A percentile compares a stretch with the other conserved stretches of the same genome.
Conservation (phyloP, 352 stramenopile genomes). For the Pythium brassicae region DNA sequence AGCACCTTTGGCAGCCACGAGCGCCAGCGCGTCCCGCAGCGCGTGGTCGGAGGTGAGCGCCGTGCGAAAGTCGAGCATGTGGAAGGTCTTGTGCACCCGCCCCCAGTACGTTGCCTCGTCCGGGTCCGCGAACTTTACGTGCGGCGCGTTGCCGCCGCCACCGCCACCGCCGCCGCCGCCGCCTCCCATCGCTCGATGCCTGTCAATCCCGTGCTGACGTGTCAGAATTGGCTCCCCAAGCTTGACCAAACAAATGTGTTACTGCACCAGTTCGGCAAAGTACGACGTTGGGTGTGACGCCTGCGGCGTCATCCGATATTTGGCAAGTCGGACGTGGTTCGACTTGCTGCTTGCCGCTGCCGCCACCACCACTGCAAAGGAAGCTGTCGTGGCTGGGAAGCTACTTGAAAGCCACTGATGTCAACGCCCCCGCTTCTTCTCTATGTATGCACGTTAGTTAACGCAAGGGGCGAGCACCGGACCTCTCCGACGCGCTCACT, state of each 20-base stretch:
- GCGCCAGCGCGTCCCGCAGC: slow-evolving; percentile 36
- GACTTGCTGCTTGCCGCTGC: too few species aligned
- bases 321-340: too few species aligned
- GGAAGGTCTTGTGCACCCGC: slow-evolving; percentile 76
- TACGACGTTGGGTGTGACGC: too few species aligned
- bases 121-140: slow-evolving; percentile 66
- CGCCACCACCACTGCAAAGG: too few species aligned
- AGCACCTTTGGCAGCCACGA: slow-evolving; percentile 34
- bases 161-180: slow-evolving; percentile 4
- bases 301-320: too few species aligned
- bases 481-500: too few species aligned
- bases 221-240: background rate
- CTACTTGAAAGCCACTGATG: too few species aligned
- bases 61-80: slow-evolving; percentile 78
- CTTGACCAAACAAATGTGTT: background rate
- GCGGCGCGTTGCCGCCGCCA: slow-evolving; percentile 17
- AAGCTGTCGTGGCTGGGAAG: too few species aligned
- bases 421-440: too few species aligned
- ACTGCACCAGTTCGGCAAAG: too few species aligned
- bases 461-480: background rate
- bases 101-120: slow-evolving; percentile 75
- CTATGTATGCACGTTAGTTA: too few species aligned
- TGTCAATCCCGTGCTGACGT: too few species aligned
- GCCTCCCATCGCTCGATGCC: slow-evolving; percentile 20
- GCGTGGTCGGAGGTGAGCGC: slow-evolving; percentile 56